phyloP scores from a whole-genome alignment of 805 yeast genomes.

The Saturnispora dispora region DNA sequence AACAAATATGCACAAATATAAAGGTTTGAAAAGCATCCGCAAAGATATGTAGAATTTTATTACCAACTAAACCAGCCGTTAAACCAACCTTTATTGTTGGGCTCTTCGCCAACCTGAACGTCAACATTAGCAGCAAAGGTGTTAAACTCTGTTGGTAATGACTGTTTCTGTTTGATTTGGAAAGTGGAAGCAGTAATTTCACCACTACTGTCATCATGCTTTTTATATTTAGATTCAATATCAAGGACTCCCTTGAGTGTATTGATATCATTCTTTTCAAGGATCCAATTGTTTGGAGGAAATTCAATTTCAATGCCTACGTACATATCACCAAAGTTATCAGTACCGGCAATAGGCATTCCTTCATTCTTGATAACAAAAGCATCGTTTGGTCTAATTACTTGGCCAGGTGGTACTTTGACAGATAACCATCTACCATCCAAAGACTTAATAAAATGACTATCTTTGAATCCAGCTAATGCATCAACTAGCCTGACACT shows the following conservation, averaged over 20 bases:
- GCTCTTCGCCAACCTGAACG: conserved; percentile 23
- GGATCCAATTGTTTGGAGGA: conserved; percentile 79
- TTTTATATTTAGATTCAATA: conserved; percentile 16
- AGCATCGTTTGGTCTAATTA: conserved; percentile 66
- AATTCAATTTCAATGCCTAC: conserved; percentile 65
- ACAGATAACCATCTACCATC: conserved; percentile 70
- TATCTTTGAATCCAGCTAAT: conserved; percentile 66
- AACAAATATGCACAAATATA: background rate
- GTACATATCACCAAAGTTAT: conserved; percentile 55
- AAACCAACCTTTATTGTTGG: conserved; percentile 22
- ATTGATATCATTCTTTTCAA: conserved; percentile 56
- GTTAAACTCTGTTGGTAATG: conserved; percentile 24
- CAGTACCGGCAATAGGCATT: conserved; percentile 51
- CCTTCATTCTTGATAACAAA: conserved; percentile 66
- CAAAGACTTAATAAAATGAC: conserved; percentile 56
- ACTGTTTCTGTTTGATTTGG: conserved; percentile 16
- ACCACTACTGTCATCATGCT: conserved; percentile 15
- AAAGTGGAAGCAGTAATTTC: conserved; percentile 20
- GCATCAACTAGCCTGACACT: conserved; percentile 69
- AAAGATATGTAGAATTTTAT: background rate
- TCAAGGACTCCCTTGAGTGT: conserved; percentile 43
- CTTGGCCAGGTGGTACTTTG: conserved; percentile 67
- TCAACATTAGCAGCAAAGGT: conserved; percentile 20
- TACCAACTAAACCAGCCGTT: conserved; percentile 15
- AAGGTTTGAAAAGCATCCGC: no score